Percentiles rank a stretch among this genome's conserved stretches.
phyloP scores from a whole-genome alignment of 1,284 basidiomycete genomes.

The Phlebopus sp. region DNA sequence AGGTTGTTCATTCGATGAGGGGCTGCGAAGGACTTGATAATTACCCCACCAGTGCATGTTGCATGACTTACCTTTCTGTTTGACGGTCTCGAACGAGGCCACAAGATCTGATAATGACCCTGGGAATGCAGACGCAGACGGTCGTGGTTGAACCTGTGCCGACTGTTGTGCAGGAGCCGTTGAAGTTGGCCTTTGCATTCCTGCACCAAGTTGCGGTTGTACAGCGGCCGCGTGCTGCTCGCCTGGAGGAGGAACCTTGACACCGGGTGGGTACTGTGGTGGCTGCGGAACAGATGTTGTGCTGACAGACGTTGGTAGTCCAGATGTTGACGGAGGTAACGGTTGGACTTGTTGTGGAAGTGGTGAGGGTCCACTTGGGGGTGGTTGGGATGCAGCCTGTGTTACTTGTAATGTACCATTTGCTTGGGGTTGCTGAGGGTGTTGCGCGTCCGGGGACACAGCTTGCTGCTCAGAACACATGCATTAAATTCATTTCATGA shows the following conservation, averaged over 20 bases:
- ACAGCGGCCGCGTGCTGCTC: conserved; percentile 32
- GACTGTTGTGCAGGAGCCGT: conserved; percentile 38
- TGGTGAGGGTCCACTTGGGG: conserved; percentile 47
- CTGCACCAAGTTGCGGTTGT: conserved; percentile 25
- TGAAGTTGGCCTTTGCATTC: conserved; percentile 40
- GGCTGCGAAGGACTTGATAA: conserved; percentile 43
- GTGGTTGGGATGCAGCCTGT: conserved; percentile 30
- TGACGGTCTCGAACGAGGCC: conserved; percentile 92
- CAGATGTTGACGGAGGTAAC: conserved; percentile 29
- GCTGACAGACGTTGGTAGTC: conserved; percentile 24
- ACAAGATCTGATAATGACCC: conserved; percentile 91
- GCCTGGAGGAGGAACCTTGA: conserved; percentile 46
- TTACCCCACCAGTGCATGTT: not conserved
- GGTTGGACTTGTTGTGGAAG: conserved; percentile 64
- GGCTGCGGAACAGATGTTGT: conserved; percentile 33
- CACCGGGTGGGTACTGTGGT: conserved; percentile 67
- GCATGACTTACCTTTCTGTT: conserved; percentile 78
- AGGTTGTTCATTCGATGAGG: conserved; percentile 81
- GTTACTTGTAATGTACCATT: conserved; percentile 33
- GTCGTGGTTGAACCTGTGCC: conserved; percentile 26
- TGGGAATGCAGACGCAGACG: conserved; percentile 55
- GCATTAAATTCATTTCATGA: conserved; percentile 17
- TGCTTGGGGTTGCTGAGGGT: conserved; percentile 32
- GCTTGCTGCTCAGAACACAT: conserved; percentile 22
- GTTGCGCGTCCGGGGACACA: conserved; percentile 32